Base-by-base conservation (phyloP, 1,284 basidiomycete species). In the Heterobasidion parviporum region DNA sequence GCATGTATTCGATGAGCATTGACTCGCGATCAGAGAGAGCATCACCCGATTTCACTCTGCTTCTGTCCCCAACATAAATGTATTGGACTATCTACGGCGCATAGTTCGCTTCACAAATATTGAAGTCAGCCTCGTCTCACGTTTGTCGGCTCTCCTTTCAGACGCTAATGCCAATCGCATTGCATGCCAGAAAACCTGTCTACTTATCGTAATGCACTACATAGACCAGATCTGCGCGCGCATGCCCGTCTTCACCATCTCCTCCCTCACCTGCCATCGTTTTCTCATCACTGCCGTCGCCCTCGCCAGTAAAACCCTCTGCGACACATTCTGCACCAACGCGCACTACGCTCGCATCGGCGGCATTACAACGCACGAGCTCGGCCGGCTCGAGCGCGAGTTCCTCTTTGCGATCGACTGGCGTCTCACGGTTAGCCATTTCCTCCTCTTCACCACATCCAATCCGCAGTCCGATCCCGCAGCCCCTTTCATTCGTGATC, bases 41-140 rank as follows among this genome's bases (percentile, higher is more conserved):
- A 79, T 98, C 60, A 96, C 94, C 52, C 85, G 93, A 56, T 98
- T 98, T 71, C 94, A 98, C 72, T 96, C 94, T 46, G 81, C 93
- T 60, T 84, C 92, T 8, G 80, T 93, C 4, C 94, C 94, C 49
- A 79, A 75, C 56, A 97, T 97, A 68, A 79, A 78, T 60, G 84
- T 97, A 53, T 74, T 91, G 61, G 94, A 97, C 68, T 98, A 98
- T 71, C 79, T 97, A 57, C 81, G 85, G 61, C 88, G 94, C 58
- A 94, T 98, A 65, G 88, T 94, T 61, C 86, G 82, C 65, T 97
- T 92, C 70, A 94, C 93, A 56, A 95, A 93, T 69, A 85, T 94
- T 68, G 94, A 97, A 80, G 93, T 94, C 56, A 48, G 62, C 59
- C 52, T 36, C 32, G 16, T 51, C 10, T 38, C 15, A n/a, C 35